These are phyloP conservation scores for Coprinopsis marcescibilis DNA, from an alignment of 768 basidiomycete genomes.

Conservation along the genomic window DNA sequence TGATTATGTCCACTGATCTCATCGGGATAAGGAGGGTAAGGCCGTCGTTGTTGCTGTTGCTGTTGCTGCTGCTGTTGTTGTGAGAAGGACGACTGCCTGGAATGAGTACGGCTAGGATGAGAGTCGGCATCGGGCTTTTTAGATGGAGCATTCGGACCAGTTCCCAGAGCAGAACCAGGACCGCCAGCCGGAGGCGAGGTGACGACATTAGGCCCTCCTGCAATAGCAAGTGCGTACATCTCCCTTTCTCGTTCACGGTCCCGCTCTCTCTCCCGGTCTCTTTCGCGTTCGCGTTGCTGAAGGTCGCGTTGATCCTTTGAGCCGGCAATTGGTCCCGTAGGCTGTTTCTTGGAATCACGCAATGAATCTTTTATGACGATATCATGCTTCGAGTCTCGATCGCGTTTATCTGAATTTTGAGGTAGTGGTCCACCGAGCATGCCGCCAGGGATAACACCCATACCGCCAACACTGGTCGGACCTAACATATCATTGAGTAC, in stretches of 20 bases:
- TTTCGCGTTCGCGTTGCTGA: too few relatives aligned
- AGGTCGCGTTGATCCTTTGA: slow-evolving; percentile 8
- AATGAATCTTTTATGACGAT: not conserved
- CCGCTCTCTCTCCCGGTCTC: slow-evolving; percentile 11
- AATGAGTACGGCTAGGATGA: slow-evolving; percentile 6
- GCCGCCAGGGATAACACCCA: slow-evolving; percentile 10
- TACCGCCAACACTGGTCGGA: slow-evolving; percentile 8
- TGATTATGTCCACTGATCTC: slow-evolving; percentile 2
- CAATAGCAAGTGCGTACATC: slow-evolving; percentile 8
- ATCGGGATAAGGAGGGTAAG: slow-evolving; percentile 9
- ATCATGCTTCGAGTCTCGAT: slow-evolving; percentile 2
- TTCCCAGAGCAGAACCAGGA: not conserved
- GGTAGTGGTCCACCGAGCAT: slow-evolving; percentile 9
- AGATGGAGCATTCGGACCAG: not conserved
- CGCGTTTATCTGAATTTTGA: not conserved
- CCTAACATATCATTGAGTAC: not conserved
- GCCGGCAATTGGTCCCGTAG: not conserved
- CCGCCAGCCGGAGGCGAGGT: not conserved
- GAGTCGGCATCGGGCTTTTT: not conserved
- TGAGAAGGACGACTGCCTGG: slow-evolving; percentile 5
- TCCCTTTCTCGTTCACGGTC: slow-evolving; percentile 14
- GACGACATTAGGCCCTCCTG: slow-evolving; percentile 2
- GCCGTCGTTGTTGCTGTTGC: slow-evolving; percentile 9
- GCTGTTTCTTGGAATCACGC: slow-evolving; percentile 1
- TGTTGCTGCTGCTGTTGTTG: slow-evolving; percentile 10